A percentile compares a stretch with the other conserved stretches of the same genome.
phyloP scores from a whole-genome alignment of 495 filamentous ascomycete genomes.

The Aspergillus nanangensis region DNA sequence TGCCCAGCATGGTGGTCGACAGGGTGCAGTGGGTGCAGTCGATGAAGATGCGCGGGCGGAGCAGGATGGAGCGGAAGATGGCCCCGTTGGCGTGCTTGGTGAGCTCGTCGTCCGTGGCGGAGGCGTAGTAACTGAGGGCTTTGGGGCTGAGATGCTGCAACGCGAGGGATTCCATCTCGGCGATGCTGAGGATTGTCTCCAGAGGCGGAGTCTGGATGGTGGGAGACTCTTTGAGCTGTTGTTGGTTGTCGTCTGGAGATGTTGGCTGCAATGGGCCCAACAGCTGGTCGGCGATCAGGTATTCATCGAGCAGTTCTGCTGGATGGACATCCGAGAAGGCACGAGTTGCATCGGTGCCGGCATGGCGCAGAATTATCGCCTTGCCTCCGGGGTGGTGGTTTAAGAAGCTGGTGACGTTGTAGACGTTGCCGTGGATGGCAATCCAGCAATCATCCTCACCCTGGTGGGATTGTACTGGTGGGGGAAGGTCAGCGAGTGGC shows the following conservation, averaged over 20 bases:
- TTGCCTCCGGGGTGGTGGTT: slow-evolving; percentile 81
- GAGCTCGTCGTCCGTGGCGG: slow-evolving; percentile 76
- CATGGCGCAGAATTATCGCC: slow-evolving; percentile 78
- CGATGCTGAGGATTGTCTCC: slow-evolving; percentile 70
- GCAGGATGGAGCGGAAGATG: slow-evolving; percentile 72
- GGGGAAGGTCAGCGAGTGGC: neutral
- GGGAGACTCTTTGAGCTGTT: slow-evolving; percentile 24
- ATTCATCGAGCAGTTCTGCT: slow-evolving; percentile 77
- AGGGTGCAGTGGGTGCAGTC: slow-evolving; percentile 69
- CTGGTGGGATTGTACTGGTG: neutral
- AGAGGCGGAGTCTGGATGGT: slow-evolving; percentile 69
- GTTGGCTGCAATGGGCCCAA: neutral
- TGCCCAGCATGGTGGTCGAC: slow-evolving; percentile 66
- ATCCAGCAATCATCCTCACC: slow-evolving; percentile 80
- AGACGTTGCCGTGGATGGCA: slow-evolving; percentile 78
- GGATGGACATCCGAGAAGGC: slow-evolving; percentile 92
- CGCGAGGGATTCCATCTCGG: slow-evolving; percentile 66
- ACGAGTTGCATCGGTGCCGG: slow-evolving; percentile 82
- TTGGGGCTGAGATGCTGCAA: slow-evolving; percentile 70
- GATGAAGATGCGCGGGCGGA: slow-evolving; percentile 83
- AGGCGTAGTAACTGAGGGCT: slow-evolving; percentile 93
- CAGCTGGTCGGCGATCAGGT: slow-evolving; percentile 40
- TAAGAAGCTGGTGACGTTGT: slow-evolving; percentile 84
- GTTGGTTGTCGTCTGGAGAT: neutral
- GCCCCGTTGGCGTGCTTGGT: slow-evolving; percentile 74